Evolutionary conservation across 257 asterid species (phyloP), one percentile per base, ranked within the genome.

Genomic region (Solanum paucissectum): DNA sequence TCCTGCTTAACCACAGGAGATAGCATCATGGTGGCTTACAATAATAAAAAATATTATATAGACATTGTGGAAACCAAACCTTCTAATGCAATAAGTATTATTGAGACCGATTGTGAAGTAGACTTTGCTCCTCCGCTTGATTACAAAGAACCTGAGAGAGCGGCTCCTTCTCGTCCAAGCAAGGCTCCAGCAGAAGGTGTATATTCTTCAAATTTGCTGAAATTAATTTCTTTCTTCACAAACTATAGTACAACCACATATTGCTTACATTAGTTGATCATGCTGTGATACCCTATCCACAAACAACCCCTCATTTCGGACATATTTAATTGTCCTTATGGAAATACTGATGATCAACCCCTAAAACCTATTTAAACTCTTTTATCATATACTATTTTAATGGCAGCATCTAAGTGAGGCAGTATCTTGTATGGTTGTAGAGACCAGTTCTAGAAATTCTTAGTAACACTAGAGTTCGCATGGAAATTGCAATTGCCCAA

Each of bases 91-190:
- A 97, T 97, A 89, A 96, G 93, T 87, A 96, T 97, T 23, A 97
- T 96, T 32, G 99, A 97, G 87, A 97, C 98, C 7, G 99, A 97
- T 89, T 97, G 99, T 90, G 99, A 97, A 89, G 99, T 97, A 90
- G 99, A 97, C 92, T 97, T 97, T 88, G 99, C 99, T 87, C 99
- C 99, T 86, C 99, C 99, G 20, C 97, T 97, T 85, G 99, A 97
- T 89, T 97, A 97, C 90, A 95, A 92, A 91, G 99, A 97, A 90
- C 99, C 99, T 69, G 99, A 97, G 91, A 96, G 72, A 88, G 94
- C 95, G 83, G 89, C 91, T 13, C 82, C 66, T 27, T 62, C 96
- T 60, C 64, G 87, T 82, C 90, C 93, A 34, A 91, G 92, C 93
- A 95, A 95, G 93, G 91, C 94, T 86, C 91, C 91, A 16, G 97